A percentile compares a stretch with the other conserved stretches of the same genome.
Evolutionary conservation across 805 yeast genomes (phyloP).

Genomic region (Starmerella bacillaris): DNA sequence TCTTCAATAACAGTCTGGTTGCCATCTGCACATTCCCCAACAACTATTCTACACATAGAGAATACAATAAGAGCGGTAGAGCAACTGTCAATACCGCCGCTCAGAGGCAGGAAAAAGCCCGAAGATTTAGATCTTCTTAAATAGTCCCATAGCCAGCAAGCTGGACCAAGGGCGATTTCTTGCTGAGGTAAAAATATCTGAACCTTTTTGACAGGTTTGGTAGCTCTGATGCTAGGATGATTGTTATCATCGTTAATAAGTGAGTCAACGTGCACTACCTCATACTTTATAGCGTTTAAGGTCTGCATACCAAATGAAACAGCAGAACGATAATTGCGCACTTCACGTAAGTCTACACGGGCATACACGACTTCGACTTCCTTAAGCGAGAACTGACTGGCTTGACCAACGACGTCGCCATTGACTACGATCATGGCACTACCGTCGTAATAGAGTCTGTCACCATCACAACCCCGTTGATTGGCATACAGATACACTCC

Average conservation of each 20-base stretch:
- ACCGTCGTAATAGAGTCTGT: conserved; percentile 89
- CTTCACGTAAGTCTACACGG: conserved; percentile 82
- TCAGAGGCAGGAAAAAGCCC: conserved; percentile 81
- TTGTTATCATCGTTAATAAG: conserved; percentile 1
- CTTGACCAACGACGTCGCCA: conserved; percentile 85
- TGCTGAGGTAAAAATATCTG: conserved; percentile 73
- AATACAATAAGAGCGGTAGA: conserved; percentile 90
- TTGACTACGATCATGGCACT: conserved; percentile 87
- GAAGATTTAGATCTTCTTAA: conserved; percentile 76
- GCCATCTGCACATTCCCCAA: conserved; percentile 46
- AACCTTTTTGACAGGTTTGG: conserved; percentile 30
- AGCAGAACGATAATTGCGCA: conserved; percentile 61
- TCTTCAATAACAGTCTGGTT: conserved; percentile 52
- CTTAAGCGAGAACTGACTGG: conserved; percentile 66
- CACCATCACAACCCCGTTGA: conserved; percentile 98
- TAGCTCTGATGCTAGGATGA: conserved; percentile 26
- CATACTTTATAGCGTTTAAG: conserved; percentile 10
- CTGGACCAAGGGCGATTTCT: conserved; percentile 95
- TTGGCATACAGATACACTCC: conserved; percentile 87
- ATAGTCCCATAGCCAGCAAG: conserved; percentile 99
- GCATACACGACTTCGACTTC: conserved; percentile 96
- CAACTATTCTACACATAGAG: conserved; percentile 82
- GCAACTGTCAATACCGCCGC: conserved; percentile 97
- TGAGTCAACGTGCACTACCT: conserved; percentile 11
- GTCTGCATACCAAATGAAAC: conserved; percentile 60